Evolutionary conservation across 345 rosid species (phyloP).

Genomic region (Eutrema heterophyllum): DNA sequence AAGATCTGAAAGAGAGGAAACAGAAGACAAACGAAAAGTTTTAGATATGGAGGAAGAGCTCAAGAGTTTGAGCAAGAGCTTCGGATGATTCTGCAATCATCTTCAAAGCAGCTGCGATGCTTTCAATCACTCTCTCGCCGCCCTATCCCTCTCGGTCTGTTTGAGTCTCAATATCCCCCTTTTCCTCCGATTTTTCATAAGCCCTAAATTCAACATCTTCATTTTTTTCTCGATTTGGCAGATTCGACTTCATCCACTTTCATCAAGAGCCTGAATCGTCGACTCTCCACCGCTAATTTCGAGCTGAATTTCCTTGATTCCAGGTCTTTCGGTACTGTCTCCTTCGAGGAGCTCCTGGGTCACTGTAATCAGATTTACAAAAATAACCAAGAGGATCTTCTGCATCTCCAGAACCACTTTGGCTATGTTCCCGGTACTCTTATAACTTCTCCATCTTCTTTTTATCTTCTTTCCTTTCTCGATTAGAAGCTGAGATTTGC

Average conservation of each 20-base stretch:
- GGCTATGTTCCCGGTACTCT: constrained; percentile 29
- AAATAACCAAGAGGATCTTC: constrained; percentile 44
- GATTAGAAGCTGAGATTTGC: not conserved
- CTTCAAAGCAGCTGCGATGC: constrained; percentile 67
- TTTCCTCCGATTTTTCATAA: not conserved
- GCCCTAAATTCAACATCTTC: not conserved
- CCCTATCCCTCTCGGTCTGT: constrained; percentile 65
- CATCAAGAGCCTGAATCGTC: constrained; percentile 63
- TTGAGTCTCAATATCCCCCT: not conserved
- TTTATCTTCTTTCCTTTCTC: too few species aligned
- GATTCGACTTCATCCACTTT: constrained; percentile 83
- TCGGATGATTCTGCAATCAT: constrained; percentile 67
- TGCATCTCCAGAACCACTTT: constrained; percentile 40
- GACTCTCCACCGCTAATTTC: constrained; percentile 42
- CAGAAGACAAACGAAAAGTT: too few species aligned
- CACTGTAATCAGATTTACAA: constrained; percentile 67
- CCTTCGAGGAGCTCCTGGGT: constrained; percentile 81
- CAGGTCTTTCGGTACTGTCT: constrained; percentile 73
- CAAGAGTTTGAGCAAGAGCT: constrained; percentile 36
- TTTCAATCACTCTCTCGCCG: constrained; percentile 79
- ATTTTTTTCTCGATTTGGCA: constrained; percentile 13
- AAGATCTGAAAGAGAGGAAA: too few species aligned
- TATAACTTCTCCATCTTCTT: too few species aligned
- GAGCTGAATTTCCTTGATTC: constrained; percentile 67
- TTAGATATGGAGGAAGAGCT: constrained; percentile 46